phyloP scores from a whole-genome alignment of 345 rosid genomes.

The Ceriops zippeliana region DNA sequence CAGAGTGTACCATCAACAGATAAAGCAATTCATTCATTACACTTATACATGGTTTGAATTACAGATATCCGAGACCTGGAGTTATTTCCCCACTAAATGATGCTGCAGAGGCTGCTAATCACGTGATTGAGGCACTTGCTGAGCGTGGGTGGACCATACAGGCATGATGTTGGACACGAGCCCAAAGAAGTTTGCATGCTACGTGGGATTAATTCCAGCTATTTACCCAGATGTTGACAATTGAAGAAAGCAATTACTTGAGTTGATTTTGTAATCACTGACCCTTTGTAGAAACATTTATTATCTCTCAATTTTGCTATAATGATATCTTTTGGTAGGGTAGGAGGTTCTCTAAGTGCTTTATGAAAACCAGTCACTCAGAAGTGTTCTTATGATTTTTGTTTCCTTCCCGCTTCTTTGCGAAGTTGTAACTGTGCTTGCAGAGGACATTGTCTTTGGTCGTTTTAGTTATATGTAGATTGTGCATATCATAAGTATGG shows the following conservation, averaged over 20 bases:
- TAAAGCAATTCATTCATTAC: not conserved
- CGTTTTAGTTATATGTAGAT: no score
- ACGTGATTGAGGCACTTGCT: slow-evolving; percentile 18
- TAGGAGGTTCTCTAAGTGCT: no score
- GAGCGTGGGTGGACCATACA: slow-evolving; percentile 17
- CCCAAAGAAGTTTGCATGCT: not conserved
- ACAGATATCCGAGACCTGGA: slow-evolving; percentile 32
- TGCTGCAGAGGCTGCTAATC: slow-evolving; percentile 19
- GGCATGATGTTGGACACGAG: not conserved
- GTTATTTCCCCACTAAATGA: slow-evolving; percentile 29
- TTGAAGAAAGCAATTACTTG: not conserved
- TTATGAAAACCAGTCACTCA: no score
- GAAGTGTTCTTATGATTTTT: no score
- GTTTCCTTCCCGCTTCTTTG: no score
- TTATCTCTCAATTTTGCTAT: not conserved
- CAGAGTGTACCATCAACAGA: not conserved
- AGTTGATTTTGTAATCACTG: not conserved
- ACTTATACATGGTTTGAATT: not conserved
- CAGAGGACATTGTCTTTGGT: no score
- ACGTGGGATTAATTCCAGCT: not conserved
- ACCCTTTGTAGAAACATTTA: not conserved
- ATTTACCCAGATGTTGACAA: not conserved
- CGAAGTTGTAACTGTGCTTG: no score
- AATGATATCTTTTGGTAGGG: not conserved
- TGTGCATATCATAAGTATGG: no score